Base-by-base conservation (phyloP, 1,284 basidiomycete genomes). In the Boletus calvinii region DNA sequence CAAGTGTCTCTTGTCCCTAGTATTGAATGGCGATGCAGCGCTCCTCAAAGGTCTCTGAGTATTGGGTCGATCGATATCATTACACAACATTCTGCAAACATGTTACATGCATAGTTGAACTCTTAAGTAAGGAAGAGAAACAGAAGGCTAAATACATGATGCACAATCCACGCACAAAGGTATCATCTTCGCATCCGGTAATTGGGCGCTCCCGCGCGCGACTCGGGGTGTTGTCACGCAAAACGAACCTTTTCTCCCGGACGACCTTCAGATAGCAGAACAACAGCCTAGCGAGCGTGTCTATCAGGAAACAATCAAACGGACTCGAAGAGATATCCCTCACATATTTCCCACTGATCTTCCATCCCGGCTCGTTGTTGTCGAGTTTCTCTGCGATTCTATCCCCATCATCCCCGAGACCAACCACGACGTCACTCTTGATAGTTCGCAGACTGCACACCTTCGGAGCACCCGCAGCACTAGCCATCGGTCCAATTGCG, bases 291-390 rank as follows among this genome's bases (percentile, higher is more conserved):
- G 59, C 13, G 24, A 42, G 46, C 18, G 44, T 30, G 48, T 44
- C 36, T 9, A 48, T 55, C 44, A 57, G 54, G 39, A 43, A 54
- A 30, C 26, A 26, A 30, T 52, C 47, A 39, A 35, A 42, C 17
- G 22, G 20, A 26, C 31, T 12, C 17, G 29, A 20, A 26, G 22
- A 30, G 18, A 44, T 12, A 17, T 53, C 9, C 50, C 17, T 73
- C 67, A 92, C 90, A 66, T 94, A 95, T 89, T 94, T 94, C 47
- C 93, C 93, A 46, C 90, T 92, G 67, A 98, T 98, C 76, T 94
- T 95, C 95, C 95, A 98, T 44, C 95, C 95, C 22, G 90, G 85
- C 69, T 98, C 94, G 43, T 84, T 81, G 63, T 89, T 78, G 71
- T 98, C 94, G 36, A 98, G 77, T 59, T 80, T 81, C 67, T 92